A percentile compares a stretch with the other conserved stretches of the same genome.
Evolutionary conservation across 2,329 filamentous ascomycete species (phyloP).

Genomic region (Aspergillus hiratsukae): DNA sequence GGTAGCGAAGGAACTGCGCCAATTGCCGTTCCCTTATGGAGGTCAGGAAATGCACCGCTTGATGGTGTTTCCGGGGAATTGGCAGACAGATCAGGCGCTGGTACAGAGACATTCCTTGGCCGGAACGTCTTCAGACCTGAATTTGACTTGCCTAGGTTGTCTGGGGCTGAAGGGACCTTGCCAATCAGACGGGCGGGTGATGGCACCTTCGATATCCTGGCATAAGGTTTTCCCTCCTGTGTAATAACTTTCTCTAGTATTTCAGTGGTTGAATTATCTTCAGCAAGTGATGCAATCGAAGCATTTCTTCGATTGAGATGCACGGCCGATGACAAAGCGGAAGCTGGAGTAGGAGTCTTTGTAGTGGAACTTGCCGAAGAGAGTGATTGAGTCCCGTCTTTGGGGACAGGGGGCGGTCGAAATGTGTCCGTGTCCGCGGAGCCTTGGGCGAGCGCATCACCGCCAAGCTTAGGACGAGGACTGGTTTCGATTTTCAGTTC

Average conservation of each 20-base stretch:
- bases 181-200: constrained; percentile 33
- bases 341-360: constrained; percentile 8
- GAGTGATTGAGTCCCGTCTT: constrained; percentile 23
- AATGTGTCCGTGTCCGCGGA: constrained; percentile 20
- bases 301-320: constrained; percentile 27
- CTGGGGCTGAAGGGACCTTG: constrained; percentile 38
- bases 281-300: constrained; percentile 33
- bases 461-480: constrained; percentile 26
- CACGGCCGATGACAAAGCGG: constrained; percentile 14
- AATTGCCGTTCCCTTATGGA: constrained; percentile 45
- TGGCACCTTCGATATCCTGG: constrained; percentile 27
- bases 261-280: constrained; percentile 39
- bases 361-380: constrained; percentile 9
- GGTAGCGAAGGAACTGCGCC: constrained; percentile 58
- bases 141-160: constrained; percentile 60
- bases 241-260: constrained; percentile 42
- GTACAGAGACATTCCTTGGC: constrained; percentile 66
- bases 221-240: constrained; percentile 38
- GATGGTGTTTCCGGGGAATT: constrained; percentile 70
- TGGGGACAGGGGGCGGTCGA: constrained; percentile 25
- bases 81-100: constrained; percentile 58
- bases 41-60: constrained; percentile 59
- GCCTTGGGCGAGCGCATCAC: constrained; percentile 22
- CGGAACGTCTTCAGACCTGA: constrained; percentile 69
- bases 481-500: constrained; percentile 85